phyloP scores from a whole-genome alignment of 331 rosid genomes.

The Rosa hybrid region DNA sequence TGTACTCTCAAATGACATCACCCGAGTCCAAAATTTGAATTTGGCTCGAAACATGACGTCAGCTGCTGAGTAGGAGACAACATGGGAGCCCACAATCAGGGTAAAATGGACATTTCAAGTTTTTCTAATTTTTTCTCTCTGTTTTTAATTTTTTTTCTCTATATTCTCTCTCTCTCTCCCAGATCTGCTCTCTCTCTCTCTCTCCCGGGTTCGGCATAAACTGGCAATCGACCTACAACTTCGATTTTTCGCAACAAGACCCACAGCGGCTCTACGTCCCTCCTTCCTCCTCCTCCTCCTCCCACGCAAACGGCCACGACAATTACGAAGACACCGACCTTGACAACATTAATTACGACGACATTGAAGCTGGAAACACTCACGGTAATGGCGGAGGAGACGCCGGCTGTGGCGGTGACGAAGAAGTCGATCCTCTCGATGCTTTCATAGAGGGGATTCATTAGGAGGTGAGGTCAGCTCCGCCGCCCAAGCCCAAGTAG shows the following conservation, averaged over 20 bases:
- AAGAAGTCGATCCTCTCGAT: constrained; percentile 84
- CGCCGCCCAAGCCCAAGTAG: constrained; percentile 64
- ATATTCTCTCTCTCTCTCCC: too few relatives aligned
- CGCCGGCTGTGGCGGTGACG: constrained; percentile 26
- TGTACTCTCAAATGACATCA: too few relatives aligned
- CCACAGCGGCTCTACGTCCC: constrained; percentile 92
- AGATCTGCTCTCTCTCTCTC: too few relatives aligned
- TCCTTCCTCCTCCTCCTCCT: constrained; percentile 41
- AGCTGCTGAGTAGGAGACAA: too few relatives aligned
- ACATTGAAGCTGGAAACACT: constrained; percentile 25
- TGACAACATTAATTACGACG: constrained; percentile 83
- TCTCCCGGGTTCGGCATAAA: constrained; percentile 71
- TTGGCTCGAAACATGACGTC: too few relatives aligned
- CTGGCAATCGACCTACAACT: constrained; percentile 78
- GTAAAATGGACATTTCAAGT: too few relatives aligned
- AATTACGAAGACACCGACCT: constrained; percentile 87
- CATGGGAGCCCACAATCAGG: too few relatives aligned
- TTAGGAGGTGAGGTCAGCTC: constrained; percentile 77
- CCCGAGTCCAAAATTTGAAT: too few relatives aligned
- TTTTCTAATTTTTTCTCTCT: too few relatives aligned
- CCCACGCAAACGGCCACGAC: constrained; percentile 74
- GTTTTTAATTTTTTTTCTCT: too few relatives aligned
- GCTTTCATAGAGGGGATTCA: constrained; percentile 97
- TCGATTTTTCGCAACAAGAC: constrained; percentile 73
- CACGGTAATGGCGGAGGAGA: background rate